Conservation (phyloP, 192 early-diverging fungal species). For the Podila minutissima region DNA sequence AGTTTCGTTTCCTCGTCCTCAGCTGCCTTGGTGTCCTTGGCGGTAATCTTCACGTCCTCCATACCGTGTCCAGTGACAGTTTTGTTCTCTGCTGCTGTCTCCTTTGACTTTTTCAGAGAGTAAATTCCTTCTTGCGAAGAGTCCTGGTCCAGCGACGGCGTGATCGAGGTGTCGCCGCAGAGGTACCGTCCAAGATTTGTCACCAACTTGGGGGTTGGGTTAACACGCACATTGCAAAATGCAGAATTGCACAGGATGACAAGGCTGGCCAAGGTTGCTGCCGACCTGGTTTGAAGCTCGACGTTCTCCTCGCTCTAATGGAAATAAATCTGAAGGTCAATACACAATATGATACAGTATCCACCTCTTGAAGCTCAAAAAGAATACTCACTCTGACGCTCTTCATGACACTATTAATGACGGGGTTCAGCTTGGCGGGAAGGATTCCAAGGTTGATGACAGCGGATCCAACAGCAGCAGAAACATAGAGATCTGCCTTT, state of each 20-base stretch:
- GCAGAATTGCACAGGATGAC: constrained; percentile 58
- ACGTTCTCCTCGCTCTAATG: constrained; percentile 70
- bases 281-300: constrained; percentile 63
- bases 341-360: background rate
- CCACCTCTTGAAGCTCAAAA: too few species aligned
- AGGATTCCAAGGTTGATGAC: constrained; percentile 80
- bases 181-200: constrained; percentile 87
- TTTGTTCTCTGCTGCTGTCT: constrained; percentile 32
- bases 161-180: constrained; percentile 81
- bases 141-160: constrained; percentile 70
- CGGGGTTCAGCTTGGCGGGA: constrained; percentile 83
- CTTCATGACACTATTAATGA: constrained; percentile 90
- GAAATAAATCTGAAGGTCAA: background rate
- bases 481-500: constrained; percentile 73
- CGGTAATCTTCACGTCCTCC: constrained; percentile 47
- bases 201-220: constrained; percentile 86
- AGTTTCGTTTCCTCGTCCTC: constrained; percentile 65
- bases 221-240: constrained; percentile 51
- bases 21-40: constrained; percentile 35
- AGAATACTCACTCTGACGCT: constrained; percentile 71
- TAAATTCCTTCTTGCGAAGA: constrained; percentile 56
- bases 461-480: constrained; percentile 80
- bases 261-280: constrained; percentile 61
- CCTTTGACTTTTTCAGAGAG: constrained; percentile 61
- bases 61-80: constrained; percentile 38